phyloP scores from a whole-genome alignment of 352 stramenopile genomes.

The Globisporangium lucens region DNA sequence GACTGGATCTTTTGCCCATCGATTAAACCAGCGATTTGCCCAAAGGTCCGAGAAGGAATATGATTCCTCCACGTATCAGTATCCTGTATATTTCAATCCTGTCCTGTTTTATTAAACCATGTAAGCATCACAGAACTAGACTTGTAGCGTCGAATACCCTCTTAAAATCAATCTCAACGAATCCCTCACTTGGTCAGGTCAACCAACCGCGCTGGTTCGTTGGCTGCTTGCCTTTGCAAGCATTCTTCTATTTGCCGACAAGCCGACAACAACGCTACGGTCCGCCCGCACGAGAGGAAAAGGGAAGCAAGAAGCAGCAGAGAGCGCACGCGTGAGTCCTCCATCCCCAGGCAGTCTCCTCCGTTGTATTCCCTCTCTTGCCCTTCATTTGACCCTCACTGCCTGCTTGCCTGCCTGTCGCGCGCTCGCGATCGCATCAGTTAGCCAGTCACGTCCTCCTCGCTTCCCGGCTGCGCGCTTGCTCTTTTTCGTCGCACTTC shows the following conservation, averaged over 20 bases:
- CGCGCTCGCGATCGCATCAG: neutral
- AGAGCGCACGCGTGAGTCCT: neutral
- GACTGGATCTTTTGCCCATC: conserved; percentile 11
- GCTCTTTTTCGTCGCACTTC: conserved; percentile 4
- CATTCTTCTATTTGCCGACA: conserved; percentile 3
- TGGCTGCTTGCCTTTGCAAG: neutral
- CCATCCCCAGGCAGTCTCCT: neutral
- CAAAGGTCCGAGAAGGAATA: neutral
- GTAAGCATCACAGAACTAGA: neutral
- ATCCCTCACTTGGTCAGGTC: neutral
- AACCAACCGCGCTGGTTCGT: neutral
- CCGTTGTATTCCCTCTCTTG: neutral
- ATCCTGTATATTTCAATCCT: neutral
- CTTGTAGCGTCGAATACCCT: neutral
- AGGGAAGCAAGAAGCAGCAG: neutral
- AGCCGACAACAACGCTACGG: neutral
- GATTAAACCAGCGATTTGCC: conserved; percentile 7
- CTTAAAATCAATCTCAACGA: neutral
- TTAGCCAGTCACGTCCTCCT: neutral
- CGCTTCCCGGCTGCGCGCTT: neutral
- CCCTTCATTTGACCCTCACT: neutral
- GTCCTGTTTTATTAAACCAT: neutral
- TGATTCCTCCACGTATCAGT: neutral
- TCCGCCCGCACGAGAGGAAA: neutral
- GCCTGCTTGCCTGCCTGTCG: neutral